Evolutionary conservation across 768 basidiomycete genomes (phyloP).

Genomic region (Chlorophyllum brunneum): DNA sequence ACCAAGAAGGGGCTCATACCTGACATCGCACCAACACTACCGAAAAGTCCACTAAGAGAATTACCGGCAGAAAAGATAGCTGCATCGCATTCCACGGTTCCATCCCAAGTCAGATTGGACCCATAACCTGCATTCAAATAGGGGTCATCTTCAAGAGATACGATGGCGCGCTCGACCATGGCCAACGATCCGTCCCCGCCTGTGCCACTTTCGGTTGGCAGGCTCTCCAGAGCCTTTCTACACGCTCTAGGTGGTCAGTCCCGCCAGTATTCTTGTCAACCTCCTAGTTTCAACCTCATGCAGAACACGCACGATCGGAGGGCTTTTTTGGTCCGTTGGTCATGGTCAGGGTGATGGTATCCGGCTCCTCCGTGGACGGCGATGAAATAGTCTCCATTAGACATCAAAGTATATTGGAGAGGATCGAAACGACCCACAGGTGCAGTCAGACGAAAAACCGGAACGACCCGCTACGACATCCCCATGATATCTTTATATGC

Average conservation of each 20-base stretch:
- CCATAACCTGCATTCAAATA: slow-evolving; percentile 77
- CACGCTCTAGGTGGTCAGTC: slow-evolving; percentile 44
- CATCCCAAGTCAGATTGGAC: slow-evolving; percentile 73
- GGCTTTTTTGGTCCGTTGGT: slow-evolving; percentile 50
- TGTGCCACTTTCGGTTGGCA: background rate
- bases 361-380: slow-evolving; percentile 82
- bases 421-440: too few relatives aligned
- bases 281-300: background rate
- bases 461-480: too few relatives aligned
- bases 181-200: slow-evolving; percentile 26
- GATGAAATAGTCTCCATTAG: slow-evolving; percentile 31
- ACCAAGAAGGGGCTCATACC: slow-evolving; percentile 32
- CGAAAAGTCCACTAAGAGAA: slow-evolving; percentile 36
- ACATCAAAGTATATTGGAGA: slow-evolving; percentile 15
- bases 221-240: slow-evolving; percentile 26
- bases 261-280: background rate
- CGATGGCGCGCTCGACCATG: slow-evolving; percentile 52
- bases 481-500: background rate
- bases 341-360: slow-evolving; percentile 43
- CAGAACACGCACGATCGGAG: slow-evolving; percentile 45
- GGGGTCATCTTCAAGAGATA: slow-evolving; percentile 60
- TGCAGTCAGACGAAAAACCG: too few relatives aligned
- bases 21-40: slow-evolving; percentile 69
- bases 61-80: slow-evolving; percentile 53
- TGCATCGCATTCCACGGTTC: slow-evolving; percentile 80